These are phyloP conservation scores for Kalanchoe fedtschenkoi DNA, from an alignment of 164 flowering plant species.

Conservation along the genomic window DNA sequence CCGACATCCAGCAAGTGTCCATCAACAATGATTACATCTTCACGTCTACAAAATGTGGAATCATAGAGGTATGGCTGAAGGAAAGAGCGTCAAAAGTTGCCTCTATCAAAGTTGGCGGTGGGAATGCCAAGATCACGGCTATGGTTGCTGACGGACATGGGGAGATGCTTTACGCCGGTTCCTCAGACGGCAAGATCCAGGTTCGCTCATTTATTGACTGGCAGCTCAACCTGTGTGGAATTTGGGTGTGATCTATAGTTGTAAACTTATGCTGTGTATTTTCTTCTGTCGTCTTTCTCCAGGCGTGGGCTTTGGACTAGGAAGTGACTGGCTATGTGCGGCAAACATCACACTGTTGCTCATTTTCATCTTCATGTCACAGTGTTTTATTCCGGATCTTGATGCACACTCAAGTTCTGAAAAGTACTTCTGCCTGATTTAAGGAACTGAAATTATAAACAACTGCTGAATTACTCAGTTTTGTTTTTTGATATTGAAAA, in stretches of 20 bases:
- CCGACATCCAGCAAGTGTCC: conserved; percentile 35
- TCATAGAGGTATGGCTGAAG: conserved; percentile 60
- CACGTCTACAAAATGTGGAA: conserved; percentile 48
- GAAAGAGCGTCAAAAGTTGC: conserved; percentile 39
- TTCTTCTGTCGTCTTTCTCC: conserved; percentile 8
- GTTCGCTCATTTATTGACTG: conserved; percentile 15
- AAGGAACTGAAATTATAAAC: too few relatives aligned
- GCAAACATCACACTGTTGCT: too few relatives aligned
- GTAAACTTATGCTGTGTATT: background rate
- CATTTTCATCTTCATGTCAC: too few relatives aligned
- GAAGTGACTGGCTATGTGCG: too few relatives aligned
- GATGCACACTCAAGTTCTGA: too few relatives aligned
- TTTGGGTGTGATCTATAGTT: background rate
- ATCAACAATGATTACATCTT: conserved; percentile 51
- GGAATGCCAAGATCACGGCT: conserved; percentile 38
- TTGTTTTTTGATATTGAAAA: too few relatives aligned
- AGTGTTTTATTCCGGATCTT: too few relatives aligned
- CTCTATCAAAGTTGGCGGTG: conserved; percentile 32
- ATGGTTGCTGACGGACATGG: too few relatives aligned
- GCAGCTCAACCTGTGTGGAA: background rate
- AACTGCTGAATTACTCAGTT: too few relatives aligned
- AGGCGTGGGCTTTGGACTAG: conserved; percentile 44
- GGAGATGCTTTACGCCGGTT: conserved; percentile 53
- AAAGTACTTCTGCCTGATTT: too few relatives aligned
- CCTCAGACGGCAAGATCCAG: conserved; percentile 63